Evolutionary conservation across 768 basidiomycete species (phyloP).

Genomic region (Thelephora ganbajun): DNA sequence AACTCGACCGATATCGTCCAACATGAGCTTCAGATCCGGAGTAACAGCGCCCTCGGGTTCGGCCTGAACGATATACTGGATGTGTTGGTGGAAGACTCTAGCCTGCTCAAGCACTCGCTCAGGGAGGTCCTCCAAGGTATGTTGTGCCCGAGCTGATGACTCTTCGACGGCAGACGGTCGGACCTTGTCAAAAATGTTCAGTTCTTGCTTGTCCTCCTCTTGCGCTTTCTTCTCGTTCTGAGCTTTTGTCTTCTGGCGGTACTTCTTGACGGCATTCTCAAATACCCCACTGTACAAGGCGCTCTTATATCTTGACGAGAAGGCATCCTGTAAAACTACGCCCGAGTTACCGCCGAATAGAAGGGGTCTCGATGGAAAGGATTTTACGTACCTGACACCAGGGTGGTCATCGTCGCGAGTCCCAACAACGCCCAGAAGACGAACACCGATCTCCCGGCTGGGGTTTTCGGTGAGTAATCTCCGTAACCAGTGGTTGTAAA

Average conservation of each 20-base stretch:
- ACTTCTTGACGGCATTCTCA: constrained; percentile 30
- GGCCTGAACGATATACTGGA: constrained; percentile 19
- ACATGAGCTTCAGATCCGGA: constrained; percentile 18
- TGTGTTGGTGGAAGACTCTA: constrained; percentile 25
- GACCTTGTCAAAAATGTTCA: neutral
- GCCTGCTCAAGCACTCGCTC: constrained; percentile 22
- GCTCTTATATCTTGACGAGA: constrained; percentile 48
- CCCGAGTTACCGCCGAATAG: neutral
- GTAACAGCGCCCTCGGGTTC: constrained; percentile 9
- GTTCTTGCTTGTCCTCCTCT: constrained; percentile 1
- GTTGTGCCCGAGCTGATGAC: constrained; percentile 11
- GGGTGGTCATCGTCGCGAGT: constrained; percentile 61
- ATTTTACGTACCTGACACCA: constrained; percentile 44
- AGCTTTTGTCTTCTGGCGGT: constrained; percentile 16
- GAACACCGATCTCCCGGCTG: constrained; percentile 64
- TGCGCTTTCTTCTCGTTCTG: constrained; percentile 4
- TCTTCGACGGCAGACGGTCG: neutral
- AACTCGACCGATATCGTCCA: constrained; percentile 27
- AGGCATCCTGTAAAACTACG: constrained; percentile 52
- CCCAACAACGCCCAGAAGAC: constrained; percentile 69
- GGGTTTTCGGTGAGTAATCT: constrained; percentile 47
- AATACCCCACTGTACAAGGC: constrained; percentile 34
- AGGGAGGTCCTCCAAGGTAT: constrained; percentile 25
- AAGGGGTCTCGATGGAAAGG: neutral
- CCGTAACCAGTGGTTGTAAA: constrained; percentile 71